Evolutionary conservation across 148 eudicot species (phyloP).

Genomic region (Pouteria glomerata): DNA sequence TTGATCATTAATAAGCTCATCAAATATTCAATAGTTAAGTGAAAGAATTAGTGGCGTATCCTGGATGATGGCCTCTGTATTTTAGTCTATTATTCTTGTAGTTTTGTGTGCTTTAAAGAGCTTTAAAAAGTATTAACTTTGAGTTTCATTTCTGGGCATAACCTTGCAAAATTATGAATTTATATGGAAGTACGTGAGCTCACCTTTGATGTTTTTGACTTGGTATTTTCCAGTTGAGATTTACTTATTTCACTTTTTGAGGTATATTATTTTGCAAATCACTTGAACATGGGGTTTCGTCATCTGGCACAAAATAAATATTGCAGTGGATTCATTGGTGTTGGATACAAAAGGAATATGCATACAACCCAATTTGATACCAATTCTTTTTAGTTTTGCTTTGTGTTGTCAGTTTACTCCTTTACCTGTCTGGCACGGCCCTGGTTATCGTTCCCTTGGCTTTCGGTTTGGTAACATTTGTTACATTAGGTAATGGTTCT

Average conservation of each 20-base stretch:
- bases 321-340: background rate
- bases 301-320: background rate
- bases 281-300: background rate
- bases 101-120: background rate
- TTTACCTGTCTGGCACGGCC: slow-evolving; percentile 97
- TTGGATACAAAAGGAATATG: background rate
- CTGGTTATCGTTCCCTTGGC: slow-evolving; percentile 85
- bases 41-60: background rate
- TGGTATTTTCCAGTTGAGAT: background rate
- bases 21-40: too few relatives aligned
- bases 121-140: background rate
- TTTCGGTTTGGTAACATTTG: slow-evolving; percentile 86
- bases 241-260: background rate
- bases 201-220: background rate
- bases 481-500: slow-evolving; percentile 69
- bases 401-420: slow-evolving; percentile 66
- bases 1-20: too few relatives aligned
- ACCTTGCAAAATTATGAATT: background rate
- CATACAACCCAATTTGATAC: background rate
- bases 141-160: background rate
- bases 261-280: background rate
- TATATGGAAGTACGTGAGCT: background rate
- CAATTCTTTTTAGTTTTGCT: background rate
- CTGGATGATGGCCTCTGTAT: background rate
- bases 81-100: background rate